phyloP scores from a whole-genome alignment of 805 yeast genomes.

The Candida awuae region DNA sequence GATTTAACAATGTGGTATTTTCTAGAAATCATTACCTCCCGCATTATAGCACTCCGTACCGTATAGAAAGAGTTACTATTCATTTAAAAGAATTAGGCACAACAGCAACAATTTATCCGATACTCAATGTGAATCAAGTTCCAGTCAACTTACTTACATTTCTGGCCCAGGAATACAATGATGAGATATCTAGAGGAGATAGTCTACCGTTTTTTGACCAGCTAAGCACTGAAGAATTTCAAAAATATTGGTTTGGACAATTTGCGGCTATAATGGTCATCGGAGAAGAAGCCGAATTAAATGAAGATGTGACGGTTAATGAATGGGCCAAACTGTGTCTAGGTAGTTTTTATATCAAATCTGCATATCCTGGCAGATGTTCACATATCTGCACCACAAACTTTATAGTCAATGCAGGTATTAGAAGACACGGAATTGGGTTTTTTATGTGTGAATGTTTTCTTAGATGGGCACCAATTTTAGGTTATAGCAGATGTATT shows the following conservation, averaged over 20 bases:
- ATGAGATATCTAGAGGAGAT: constrained; percentile 85
- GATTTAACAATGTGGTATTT: constrained; percentile 25
- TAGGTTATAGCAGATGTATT: constrained; percentile 79
- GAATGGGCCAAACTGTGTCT: constrained; percentile 92
- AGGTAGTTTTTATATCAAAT: constrained; percentile 78
- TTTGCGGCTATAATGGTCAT: constrained; percentile 71
- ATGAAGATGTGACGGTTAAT: constrained; percentile 33
- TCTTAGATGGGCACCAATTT: constrained; percentile 81
- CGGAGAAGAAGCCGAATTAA: constrained; percentile 56
- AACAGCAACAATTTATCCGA: constrained; percentile 87
- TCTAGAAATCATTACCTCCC: constrained; percentile 27
- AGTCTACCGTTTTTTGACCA: constrained; percentile 82
- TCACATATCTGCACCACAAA: constrained; percentile 90
- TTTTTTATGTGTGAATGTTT: constrained; percentile 75
- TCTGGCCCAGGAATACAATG: constrained; percentile 84
- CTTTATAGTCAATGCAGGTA: constrained; percentile 86
- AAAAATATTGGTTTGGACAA: constrained; percentile 79
- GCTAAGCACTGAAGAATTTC: constrained; percentile 66
- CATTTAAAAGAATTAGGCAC: constrained; percentile 83
- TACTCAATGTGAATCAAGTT: constrained; percentile 53
- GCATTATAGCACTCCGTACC: constrained; percentile 22
- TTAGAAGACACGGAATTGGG: constrained; percentile 88
- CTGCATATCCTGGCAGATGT: constrained; percentile 88
- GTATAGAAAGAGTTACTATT: constrained; percentile 62
- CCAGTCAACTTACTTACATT: constrained; percentile 77